phyloP scores from a whole-genome alignment of 2,329 filamentous ascomycete species.

The Metarhizium sp. region DNA sequence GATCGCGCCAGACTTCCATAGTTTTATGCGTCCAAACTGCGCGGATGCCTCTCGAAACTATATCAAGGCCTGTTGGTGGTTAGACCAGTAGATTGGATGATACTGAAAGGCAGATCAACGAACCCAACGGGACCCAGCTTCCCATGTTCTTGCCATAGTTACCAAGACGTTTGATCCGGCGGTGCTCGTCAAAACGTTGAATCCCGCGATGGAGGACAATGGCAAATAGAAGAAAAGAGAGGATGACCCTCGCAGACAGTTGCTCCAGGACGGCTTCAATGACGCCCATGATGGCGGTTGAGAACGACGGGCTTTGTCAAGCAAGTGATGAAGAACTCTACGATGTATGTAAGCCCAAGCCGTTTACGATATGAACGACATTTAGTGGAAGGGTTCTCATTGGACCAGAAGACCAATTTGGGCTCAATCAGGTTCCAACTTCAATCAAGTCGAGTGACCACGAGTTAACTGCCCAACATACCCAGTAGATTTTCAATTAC shows the following conservation, averaged over 20 bases:
- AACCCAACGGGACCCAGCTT: slow-evolving; percentile 36
- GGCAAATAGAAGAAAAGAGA: slow-evolving; percentile 26
- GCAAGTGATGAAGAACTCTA: neutral
- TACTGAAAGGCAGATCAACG: neutral
- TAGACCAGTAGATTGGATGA: neutral
- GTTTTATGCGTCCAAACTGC: slow-evolving; percentile 44
- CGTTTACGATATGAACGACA: neutral
- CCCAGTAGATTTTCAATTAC: too few species aligned
- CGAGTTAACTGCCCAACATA: neutral
- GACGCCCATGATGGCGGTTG: slow-evolving; percentile 31
- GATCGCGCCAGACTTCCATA: slow-evolving; percentile 49
- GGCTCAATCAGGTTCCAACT: too few species aligned
- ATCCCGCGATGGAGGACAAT: slow-evolving; percentile 29
- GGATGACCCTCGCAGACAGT: slow-evolving; percentile 30
- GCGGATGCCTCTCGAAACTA: slow-evolving; percentile 48
- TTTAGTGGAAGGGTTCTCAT: neutral
- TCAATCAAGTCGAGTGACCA: neutral
- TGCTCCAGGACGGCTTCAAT: slow-evolving; percentile 37
- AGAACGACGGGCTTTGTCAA: neutral
- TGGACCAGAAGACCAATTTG: too few species aligned
- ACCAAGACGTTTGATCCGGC: slow-evolving; percentile 36
- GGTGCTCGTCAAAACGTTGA: slow-evolving; percentile 29
- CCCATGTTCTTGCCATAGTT: slow-evolving; percentile 28
- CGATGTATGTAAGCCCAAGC: neutral
- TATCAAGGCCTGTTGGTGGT: slow-evolving; percentile 44